These are phyloP conservation scores for Prosopis cineraria DNA, from an alignment of 306 rosid genomes.

Conservation along the genomic window DNA sequence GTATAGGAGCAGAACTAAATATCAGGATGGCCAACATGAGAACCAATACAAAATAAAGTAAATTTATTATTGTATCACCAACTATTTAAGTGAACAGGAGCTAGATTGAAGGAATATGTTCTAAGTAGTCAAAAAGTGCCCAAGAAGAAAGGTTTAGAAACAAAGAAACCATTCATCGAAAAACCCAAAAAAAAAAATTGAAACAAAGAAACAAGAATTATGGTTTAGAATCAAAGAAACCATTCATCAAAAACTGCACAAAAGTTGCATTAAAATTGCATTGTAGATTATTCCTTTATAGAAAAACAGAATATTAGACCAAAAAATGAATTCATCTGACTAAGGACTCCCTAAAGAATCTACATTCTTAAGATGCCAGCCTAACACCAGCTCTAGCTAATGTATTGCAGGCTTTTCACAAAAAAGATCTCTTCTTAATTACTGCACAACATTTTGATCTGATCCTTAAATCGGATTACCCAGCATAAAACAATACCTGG, in stretches of 20 bases:
- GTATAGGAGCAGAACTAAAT: constrained; percentile 2
- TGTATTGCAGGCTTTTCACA: not conserved
- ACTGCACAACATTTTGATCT: not conserved
- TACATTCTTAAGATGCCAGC: not conserved
- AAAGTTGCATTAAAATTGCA: not conserved
- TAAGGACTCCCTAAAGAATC: not conserved
- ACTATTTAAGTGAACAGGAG: constrained; percentile 10
- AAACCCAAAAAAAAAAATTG: too few species aligned
- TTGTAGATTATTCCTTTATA: not conserved
- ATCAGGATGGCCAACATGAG: too few species aligned
- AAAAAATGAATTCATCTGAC: not conserved
- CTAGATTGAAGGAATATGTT: not conserved
- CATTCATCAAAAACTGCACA: too few species aligned
- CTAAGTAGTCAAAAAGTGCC: not conserved
- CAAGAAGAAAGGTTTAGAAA: not conserved
- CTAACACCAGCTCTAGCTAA: not conserved
- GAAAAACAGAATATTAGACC: not conserved
- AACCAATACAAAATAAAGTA: constrained; percentile 6
- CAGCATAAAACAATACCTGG: not conserved
- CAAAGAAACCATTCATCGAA: too few species aligned
- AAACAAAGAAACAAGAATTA: not conserved
- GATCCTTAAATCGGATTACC: not conserved
- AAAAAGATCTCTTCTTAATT: not conserved
- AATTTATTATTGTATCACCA: not conserved
- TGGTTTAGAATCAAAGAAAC: too few species aligned